A percentile compares a stretch with the other conserved stretches of the same genome.
Conservation (phyloP, 306 rosid species). For the Dryas drummondii region DNA sequence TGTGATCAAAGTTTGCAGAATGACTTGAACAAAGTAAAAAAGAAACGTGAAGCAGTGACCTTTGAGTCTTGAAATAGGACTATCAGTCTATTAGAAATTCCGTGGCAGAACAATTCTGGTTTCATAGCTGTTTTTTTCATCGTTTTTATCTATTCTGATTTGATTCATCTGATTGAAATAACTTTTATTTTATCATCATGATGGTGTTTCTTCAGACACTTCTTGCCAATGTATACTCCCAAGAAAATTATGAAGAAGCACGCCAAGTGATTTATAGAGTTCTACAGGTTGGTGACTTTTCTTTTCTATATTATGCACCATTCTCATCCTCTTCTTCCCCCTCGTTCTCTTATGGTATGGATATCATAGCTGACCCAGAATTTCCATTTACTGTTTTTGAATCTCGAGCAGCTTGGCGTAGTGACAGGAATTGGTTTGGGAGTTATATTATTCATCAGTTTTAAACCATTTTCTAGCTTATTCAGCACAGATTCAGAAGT, state of each 20-base stretch:
- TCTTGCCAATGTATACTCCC: constrained; percentile 73
- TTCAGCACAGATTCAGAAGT: constrained; percentile 81
- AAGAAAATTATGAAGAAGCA: constrained; percentile 69
- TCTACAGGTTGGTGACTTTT: constrained; percentile 57
- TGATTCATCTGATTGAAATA: constrained; percentile 12
- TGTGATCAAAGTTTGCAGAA: constrained; percentile 3
- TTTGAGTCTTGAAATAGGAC: not conserved
- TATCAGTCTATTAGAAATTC: no score
- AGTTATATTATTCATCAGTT: constrained; percentile 64
- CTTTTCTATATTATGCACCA: not conserved
- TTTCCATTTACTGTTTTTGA: constrained; percentile 24
- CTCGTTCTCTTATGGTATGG: not conserved
- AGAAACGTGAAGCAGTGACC: constrained; percentile 7
- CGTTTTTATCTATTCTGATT: not conserved
- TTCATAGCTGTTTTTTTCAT: not conserved
- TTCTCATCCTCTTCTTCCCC: not conserved
- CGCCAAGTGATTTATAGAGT: constrained; percentile 63
- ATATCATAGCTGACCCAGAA: constrained; percentile 22
- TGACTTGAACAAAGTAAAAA: constrained; percentile 13
- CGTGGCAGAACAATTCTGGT: no score
- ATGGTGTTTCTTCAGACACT: constrained; percentile 57
- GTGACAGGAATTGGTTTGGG: constrained; percentile 64
- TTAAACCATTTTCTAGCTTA: constrained; percentile 69
- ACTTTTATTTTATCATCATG: constrained; percentile 17
- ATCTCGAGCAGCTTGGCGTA: constrained; percentile 67